Percentiles rank a stretch among this genome's conserved stretches.
phyloP scores from a whole-genome alignment of 116 monocot species.

The Cymodocea nodosa region DNA sequence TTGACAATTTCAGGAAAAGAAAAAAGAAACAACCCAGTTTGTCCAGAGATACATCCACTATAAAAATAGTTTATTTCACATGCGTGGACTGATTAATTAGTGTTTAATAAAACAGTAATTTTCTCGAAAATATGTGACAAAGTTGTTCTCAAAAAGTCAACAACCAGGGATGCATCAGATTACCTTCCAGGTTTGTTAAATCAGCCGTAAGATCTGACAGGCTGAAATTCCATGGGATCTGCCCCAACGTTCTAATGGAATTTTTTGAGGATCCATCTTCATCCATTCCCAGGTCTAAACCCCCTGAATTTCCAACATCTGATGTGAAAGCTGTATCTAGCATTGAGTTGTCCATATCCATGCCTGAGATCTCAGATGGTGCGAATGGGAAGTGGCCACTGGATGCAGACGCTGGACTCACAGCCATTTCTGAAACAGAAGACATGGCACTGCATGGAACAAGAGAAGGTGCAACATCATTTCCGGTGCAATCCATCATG shows the following conservation, averaged over 20 bases:
- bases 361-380: constrained; percentile 66
- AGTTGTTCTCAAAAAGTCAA: no score
- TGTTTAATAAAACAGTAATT: no score
- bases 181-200: constrained; percentile 82
- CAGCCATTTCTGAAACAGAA: constrained; percentile 53
- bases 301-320: no score
- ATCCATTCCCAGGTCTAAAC: constrained; percentile 34
- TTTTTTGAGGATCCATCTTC: constrained; percentile 59
- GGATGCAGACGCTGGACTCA: constrained; percentile 73
- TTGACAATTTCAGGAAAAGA: no score
- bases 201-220: constrained; percentile 82
- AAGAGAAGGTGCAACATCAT: constrained; percentile 22
- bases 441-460: constrained; percentile 29
- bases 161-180: neutral
- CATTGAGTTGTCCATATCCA: constrained; percentile 46
- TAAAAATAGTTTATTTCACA: no score
- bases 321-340: no score
- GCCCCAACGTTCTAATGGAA: constrained; percentile 47
- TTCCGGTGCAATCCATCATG: constrained; percentile 20
- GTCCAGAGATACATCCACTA: no score
- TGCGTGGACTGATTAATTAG: no score
- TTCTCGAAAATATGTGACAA: no score
- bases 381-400: constrained; percentile 72
- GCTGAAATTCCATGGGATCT: constrained; percentile 82
- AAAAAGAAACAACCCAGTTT: no score